Conservation (phyloP, 169 alveolate genomes). For the Ichthyophthirius multifiliis region DNA sequence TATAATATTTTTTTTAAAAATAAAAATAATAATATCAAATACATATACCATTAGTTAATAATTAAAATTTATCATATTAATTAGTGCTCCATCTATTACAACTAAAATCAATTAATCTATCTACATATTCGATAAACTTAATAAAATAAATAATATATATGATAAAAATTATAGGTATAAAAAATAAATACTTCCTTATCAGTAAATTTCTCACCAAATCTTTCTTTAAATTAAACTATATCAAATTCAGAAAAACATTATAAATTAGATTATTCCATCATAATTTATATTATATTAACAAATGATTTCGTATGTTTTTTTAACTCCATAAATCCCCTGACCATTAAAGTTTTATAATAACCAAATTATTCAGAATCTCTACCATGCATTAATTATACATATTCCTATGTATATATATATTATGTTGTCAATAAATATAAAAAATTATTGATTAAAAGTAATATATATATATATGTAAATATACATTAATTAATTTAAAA, state of each 20-base stretch:
- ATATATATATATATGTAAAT: not conserved
- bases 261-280: slow-evolving; percentile 35
- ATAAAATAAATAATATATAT: not conserved
- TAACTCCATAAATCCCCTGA: slow-evolving; percentile 64
- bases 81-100: slow-evolving; percentile 51
- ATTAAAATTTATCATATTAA: slow-evolving; percentile 52
- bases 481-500: slow-evolving; percentile 52
- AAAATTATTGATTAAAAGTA: no score
- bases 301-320: slow-evolving; percentile 61
- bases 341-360: slow-evolving; percentile 68
- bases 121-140: slow-evolving; percentile 22
- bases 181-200: slow-evolving; percentile 23
- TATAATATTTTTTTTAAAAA: no score
- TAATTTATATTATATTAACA: slow-evolving; percentile 35
- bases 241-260: slow-evolving; percentile 35
- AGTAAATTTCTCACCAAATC: slow-evolving; percentile 21
- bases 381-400: slow-evolving; percentile 68
- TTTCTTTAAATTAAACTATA: not conserved
- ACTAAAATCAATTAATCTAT: slow-evolving; percentile 35
- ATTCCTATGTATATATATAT: slow-evolving; percentile 36
- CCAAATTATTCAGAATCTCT: slow-evolving; percentile 65
- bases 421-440: no score
- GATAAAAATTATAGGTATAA: not conserved
- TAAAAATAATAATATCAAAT: no score
- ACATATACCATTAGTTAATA: slow-evolving; percentile 42